Conservation (phyloP, 225 moss, liverwort and hornwort species). For the Straminergon stramineum region DNA sequence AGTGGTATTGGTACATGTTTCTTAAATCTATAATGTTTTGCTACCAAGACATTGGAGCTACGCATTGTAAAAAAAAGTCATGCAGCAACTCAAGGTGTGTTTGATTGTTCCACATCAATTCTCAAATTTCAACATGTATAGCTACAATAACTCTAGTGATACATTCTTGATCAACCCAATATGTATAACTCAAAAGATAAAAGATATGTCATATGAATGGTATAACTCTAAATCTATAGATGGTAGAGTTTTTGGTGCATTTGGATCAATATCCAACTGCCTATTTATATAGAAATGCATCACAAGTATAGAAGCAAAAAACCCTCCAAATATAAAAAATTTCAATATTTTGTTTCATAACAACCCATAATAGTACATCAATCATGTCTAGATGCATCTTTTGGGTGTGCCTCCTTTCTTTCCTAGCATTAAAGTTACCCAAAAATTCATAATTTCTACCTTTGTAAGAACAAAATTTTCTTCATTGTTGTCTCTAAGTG, state of each 20-base stretch:
- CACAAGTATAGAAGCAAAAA: not conserved
- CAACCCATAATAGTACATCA: too few species aligned
- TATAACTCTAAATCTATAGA: not conserved
- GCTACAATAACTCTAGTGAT: too few species aligned
- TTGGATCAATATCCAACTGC: not conserved
- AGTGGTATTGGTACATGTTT: not conserved
- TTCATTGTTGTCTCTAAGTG: not conserved
- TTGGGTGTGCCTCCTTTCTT: not conserved
- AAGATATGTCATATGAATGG: not conserved
- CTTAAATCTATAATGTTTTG: not conserved
- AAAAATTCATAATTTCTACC: not conserved
- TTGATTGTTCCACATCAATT: not conserved
- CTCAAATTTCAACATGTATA: not conserved
- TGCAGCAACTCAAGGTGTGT: not conserved
- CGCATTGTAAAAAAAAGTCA: not conserved
- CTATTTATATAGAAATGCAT: not conserved
- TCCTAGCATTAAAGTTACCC: not conserved
- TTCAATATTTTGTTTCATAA: not conserved
- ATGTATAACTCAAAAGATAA: not conserved
- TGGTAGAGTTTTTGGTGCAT: not conserved
- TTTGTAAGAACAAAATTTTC: not conserved
- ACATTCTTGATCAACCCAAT: not conserved
- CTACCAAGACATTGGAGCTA: not conserved
- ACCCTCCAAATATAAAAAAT: not conserved
- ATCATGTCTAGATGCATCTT: not conserved